Base-by-base conservation (phyloP, 805 yeast species). In the Saccharomycopsis selenospora region DNA sequence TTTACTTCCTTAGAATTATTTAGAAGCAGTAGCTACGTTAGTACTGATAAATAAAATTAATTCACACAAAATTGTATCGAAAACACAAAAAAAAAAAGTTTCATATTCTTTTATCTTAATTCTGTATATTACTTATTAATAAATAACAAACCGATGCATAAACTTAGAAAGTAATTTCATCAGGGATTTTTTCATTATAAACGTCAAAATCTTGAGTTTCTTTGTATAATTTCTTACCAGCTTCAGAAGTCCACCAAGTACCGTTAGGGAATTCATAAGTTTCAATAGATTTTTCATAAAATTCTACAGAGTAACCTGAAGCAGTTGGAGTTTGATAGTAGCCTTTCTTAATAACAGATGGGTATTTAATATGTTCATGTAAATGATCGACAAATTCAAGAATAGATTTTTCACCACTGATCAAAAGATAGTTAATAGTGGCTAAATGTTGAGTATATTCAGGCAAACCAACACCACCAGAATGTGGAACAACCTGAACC, bases 401-500 rank as follows among this genome's bases (percentile, higher is more conserved):
- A 43, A 63, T 51, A 3, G 64, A 59, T 46, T 53, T 55, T 49
- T 62, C 59, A 4, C 66, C 67, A 14, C 61, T 51, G 8, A 63
- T 62, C 7, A 46, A 42, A 17, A 63, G 47, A 46, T 62, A 63
- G 53, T 63, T 63, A 36, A 63, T 61, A n/a, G 65, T 61, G 18
- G 67, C 54, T 38, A 63, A 50, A 51, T 63, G 67, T 51, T 60
- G 66, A 17, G 67, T 63, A 55, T 63, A 63, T 50, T 63, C 67
- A 3, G 66, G 66, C 7, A 63, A 55, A 3, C 67, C 67, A 33
- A 63, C 64, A 13, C 67, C 67, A 23, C 67, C 67, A 38, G 66
- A 61, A 43, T 63, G 67, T n/a, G 67, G 67, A 3, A 63, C 63
- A 22, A 63, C 59, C 33, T 65, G 67, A 17, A 64, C 58, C 11